Evolutionary conservation across 2,329 filamentous ascomycete genomes (phyloP).

Genomic region (Talaromyces islandicus): DNA sequence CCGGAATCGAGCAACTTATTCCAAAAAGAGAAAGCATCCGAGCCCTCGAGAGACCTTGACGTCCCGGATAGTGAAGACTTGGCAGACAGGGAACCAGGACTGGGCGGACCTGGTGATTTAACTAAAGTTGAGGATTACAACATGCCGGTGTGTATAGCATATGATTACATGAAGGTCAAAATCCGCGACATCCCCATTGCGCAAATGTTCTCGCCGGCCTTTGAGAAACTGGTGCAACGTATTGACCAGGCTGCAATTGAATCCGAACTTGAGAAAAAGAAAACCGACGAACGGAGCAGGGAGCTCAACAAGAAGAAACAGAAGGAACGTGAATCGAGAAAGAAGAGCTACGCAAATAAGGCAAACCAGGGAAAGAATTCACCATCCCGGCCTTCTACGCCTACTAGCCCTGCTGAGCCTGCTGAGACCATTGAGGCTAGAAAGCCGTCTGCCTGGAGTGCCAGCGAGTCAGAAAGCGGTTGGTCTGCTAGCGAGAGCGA

Average conservation of each 20-base stretch:
- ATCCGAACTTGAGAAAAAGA: slow-evolving; percentile 19
- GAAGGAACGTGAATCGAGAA: slow-evolving; percentile 17
- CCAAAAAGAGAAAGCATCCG: neutral
- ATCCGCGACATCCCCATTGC: slow-evolving; percentile 54
- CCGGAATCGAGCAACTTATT: neutral
- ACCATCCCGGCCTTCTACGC: neutral
- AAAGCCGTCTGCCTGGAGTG: slow-evolving; percentile 25
- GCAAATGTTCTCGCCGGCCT: slow-evolving; percentile 51
- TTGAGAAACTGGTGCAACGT: slow-evolving; percentile 48
- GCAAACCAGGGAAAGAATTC: slow-evolving; percentile 18
- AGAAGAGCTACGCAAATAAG: slow-evolving; percentile 14
- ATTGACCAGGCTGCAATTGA: slow-evolving; percentile 27
- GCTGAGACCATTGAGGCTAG: slow-evolving; percentile 1
- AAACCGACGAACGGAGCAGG: slow-evolving; percentile 16
- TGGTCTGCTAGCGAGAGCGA: slow-evolving; percentile 20
- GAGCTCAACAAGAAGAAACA: slow-evolving; percentile 14
- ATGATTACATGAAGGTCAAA: slow-evolving; percentile 59
- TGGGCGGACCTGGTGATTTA: neutral
- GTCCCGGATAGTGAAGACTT: neutral
- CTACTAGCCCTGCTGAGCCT: neutral
- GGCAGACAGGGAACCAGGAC: neutral
- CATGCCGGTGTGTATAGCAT: slow-evolving; percentile 54
- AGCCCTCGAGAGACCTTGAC: neutral
- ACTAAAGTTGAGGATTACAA: neutral
- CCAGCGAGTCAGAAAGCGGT: slow-evolving; percentile 31